Conservation (phyloP, 768 basidiomycete species). For the Suillus subluteus region DNA sequence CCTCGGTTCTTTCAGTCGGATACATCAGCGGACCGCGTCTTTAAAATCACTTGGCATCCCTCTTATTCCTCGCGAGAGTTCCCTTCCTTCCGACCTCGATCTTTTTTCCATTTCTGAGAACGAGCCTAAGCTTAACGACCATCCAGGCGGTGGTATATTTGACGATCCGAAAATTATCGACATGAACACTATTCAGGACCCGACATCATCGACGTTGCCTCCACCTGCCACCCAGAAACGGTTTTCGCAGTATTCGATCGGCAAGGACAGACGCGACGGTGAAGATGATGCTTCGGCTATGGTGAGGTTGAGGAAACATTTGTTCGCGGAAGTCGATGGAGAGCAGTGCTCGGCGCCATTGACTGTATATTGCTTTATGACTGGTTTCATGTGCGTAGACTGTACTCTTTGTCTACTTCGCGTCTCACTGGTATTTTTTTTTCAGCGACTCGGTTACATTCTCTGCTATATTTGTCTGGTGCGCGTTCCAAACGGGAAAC, state of each 20-base stretch:
- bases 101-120: slow-evolving; percentile 21
- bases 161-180: slow-evolving; percentile 1
- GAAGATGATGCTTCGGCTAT: slow-evolving; percentile 15
- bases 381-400: slow-evolving; percentile 67
- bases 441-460: slow-evolving; percentile 72
- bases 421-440: not conserved
- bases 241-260: slow-evolving; percentile 2
- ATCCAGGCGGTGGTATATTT: not conserved
- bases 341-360: slow-evolving; percentile 51
- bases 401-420: not conserved
- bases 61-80: slow-evolving; percentile 16
- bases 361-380: slow-evolving; percentile 77
- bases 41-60: slow-evolving; percentile 19
- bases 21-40: slow-evolving; percentile 19
- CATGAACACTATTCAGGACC: slow-evolving; percentile 1
- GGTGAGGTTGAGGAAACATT: slow-evolving; percentile 15
- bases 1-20: slow-evolving; percentile 1
- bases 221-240: slow-evolving; percentile 10
- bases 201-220: slow-evolving; percentile 1
- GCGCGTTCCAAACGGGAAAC: slow-evolving; percentile 85
- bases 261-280: slow-evolving; percentile 16
- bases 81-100: slow-evolving; percentile 12
- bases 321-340: slow-evolving; percentile 31
- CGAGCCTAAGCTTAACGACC: slow-evolving; percentile 5
- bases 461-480: slow-evolving; percentile 83